Percentiles rank a stretch among this genome's conserved stretches.
Evolutionary conservation across 2,329 filamentous ascomycete genomes (phyloP).

Genomic region (Fusarium napiforme): DNA sequence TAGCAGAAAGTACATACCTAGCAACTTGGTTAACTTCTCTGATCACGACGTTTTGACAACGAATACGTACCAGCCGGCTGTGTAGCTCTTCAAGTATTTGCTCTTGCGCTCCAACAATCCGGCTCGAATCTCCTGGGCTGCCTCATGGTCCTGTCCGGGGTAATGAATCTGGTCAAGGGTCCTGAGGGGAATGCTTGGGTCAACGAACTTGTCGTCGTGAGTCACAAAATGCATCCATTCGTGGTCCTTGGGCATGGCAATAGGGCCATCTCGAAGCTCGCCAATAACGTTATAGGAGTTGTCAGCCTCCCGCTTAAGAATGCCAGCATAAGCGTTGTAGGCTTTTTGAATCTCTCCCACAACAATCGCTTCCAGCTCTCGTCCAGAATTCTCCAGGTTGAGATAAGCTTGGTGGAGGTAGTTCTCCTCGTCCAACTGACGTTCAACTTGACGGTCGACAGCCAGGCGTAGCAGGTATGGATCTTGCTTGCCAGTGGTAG

Average conservation of each 20-base stretch:
- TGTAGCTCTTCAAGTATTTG: constrained; percentile 98
- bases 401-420: constrained; percentile 96
- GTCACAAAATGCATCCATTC: constrained; percentile 90
- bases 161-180: constrained; percentile 87
- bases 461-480: constrained; percentile 87
- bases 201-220: constrained; percentile 85
- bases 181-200: constrained; percentile 82
- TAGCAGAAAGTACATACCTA: constrained; percentile 95
- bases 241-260: constrained; percentile 92
- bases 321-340: constrained; percentile 92
- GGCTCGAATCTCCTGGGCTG: constrained; percentile 84
- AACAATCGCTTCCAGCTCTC: constrained; percentile 95
- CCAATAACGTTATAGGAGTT: constrained; percentile 82
- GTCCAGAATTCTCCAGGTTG: constrained; percentile 92
- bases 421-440: constrained; percentile 95
- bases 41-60: background rate
- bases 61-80: constrained; percentile 82
- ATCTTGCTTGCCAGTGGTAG: constrained; percentile 85
- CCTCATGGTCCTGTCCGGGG: constrained; percentile 86
- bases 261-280: constrained; percentile 82
- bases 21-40: constrained; percentile 8
- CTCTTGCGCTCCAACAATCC: constrained; percentile 97
- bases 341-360: constrained; percentile 98
- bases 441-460: constrained; percentile 90
- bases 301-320: constrained; percentile 91